These are phyloP conservation scores for Emmonsiellopsis sp. DNA, from an alignment of 2,329 filamentous ascomycete species.

Conservation along the genomic window DNA sequence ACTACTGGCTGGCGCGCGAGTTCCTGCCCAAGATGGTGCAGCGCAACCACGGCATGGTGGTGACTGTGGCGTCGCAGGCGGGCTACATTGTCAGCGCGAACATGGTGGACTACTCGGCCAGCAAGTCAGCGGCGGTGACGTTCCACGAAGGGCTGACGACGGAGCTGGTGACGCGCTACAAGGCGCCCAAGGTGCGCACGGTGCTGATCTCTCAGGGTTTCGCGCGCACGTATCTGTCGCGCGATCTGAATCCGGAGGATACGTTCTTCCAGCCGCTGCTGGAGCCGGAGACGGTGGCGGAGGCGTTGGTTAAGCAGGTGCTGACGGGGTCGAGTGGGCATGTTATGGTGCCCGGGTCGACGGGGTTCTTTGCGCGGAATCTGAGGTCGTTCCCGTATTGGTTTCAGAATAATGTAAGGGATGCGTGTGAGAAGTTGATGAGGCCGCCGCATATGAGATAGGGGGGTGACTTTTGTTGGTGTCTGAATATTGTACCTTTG, in stretches of 20 bases:
- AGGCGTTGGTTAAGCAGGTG: slow-evolving; percentile 53
- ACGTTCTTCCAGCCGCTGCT: slow-evolving; percentile 47
- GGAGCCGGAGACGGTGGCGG: slow-evolving; percentile 55
- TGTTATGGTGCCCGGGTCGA: slow-evolving; percentile 45
- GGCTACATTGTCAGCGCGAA: slow-evolving; percentile 52
- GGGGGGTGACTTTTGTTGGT: background rate
- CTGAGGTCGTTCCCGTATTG: slow-evolving; percentile 52
- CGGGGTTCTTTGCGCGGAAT: slow-evolving; percentile 33
- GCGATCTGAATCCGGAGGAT: slow-evolving; percentile 44
- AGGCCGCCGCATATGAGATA: slow-evolving; percentile 3
- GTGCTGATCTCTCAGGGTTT: slow-evolving; percentile 58
- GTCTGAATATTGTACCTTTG: background rate
- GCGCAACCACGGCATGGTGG: slow-evolving; percentile 61
- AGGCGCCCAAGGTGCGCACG: slow-evolving; percentile 55
- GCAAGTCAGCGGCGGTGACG: slow-evolving; percentile 56
- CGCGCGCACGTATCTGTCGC: slow-evolving; percentile 53
- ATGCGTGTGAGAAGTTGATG: slow-evolving; percentile 24
- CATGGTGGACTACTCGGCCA: slow-evolving; percentile 59
- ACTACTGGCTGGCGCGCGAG: slow-evolving; percentile 57
- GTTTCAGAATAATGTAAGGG: slow-evolving; percentile 48
- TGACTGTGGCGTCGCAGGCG: slow-evolving; percentile 59
- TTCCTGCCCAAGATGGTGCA: slow-evolving; percentile 59
- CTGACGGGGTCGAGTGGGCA: slow-evolving; percentile 49
- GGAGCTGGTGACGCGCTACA: slow-evolving; percentile 52
- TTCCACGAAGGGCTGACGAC: slow-evolving; percentile 59